Evolutionary conservation across 805 yeast genomes (phyloP), one percentile per base, ranked within the genome.

Genomic region (Teunomyces lycoperdinae): DNA sequence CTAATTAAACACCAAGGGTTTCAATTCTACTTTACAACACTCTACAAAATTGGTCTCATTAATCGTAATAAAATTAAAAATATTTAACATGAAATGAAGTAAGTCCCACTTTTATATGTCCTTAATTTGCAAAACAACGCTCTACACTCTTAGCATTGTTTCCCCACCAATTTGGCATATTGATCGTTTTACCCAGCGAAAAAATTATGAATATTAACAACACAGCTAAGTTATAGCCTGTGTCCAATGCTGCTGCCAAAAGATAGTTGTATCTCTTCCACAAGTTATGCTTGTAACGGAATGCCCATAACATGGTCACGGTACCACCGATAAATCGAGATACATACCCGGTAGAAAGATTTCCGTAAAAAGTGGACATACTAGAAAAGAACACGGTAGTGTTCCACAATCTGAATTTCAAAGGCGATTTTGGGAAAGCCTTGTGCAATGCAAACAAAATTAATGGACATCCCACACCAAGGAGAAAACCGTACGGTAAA

Each of bases 211-310:
- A 77, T 9, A 77, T 62, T 24, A 66, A 51, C 26, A 77, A 50
- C 32, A 71, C 64, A 2, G 78, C 63, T 38, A 77, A 54, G 50
- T 76, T 77, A 57, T 69, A 75, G 3, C 80, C 81, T 0, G 80
- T 74, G 50, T 77, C 81, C 50, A 74, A 67, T 0, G 80, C 80
- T 2, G 81, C 81, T 1, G 81, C 81, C 29, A 75, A 53, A 11
- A 76, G 68, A 55, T 76, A 77, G 47, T 77, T 77, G 56, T 67
- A 77, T 48, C 58, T 64, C 52, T 67, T 70, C 73, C 80, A 77
- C 26, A 68, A 41, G 3, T 54, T 50, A 48, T 70, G 73, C 42
- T 60, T 67, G 52, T 70, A 74, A 30, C 68, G 64, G 55, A 55
- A 73, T 10, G 69, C 63, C 57, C 73, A 77, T 56, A 64, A 72